Evolutionary conservation across 2,329 filamentous ascomycete species (phyloP), one percentile per base, ranked within the genome.

Genomic region (Sclerotinia sclerotiorum): DNA sequence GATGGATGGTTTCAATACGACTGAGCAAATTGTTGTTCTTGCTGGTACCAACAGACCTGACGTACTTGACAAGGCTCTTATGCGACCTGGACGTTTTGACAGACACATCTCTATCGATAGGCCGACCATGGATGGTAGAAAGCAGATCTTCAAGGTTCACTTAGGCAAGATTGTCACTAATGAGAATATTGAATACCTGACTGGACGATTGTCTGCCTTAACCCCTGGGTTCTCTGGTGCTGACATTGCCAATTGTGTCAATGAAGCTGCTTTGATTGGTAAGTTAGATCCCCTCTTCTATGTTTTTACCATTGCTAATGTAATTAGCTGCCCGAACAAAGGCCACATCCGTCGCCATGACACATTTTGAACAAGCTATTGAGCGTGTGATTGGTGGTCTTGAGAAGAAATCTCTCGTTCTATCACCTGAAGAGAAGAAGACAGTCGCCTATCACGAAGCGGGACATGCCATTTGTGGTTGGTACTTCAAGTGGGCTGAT

Each of bases 1-100:
- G 80, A 99, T 99, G 95, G 95, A 99, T 78, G 95, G 94, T 69
- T 98, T 98, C 88, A 97, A 97, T 81, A 98, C 94, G 10, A 88
- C 90, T 2, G 94, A 98, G 77, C 94, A 98, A 81, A 92, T 99
- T 54, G 94, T 99, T 65, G 95, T 99, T 44, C 86, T 99, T 71
- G 95, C 95, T 61, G 95, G 95, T 82, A 99, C 95, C 68, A 99
- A 99, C 82, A 87, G 95, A 81, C 91, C 93, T 15, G 95, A 99
- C 79, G 88, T 98, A 60, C 86, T 99, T 54, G 95, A 99, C 79
- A 93, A 95, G 82, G 95, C 95, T 10, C 83, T 99, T 73, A 95
- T 98, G 92, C 90, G 95, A 77, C 95, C 95, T 65, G 95, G 95
- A 69, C 93, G 95, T 75, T 99, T 99, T 77, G 95, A 99, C 79